A percentile compares a stretch with the other conserved stretches of the same genome.
Evolutionary conservation across 2,329 filamentous ascomycete species (phyloP).

Genomic region (Aaosphaeria pasadenensis): DNA sequence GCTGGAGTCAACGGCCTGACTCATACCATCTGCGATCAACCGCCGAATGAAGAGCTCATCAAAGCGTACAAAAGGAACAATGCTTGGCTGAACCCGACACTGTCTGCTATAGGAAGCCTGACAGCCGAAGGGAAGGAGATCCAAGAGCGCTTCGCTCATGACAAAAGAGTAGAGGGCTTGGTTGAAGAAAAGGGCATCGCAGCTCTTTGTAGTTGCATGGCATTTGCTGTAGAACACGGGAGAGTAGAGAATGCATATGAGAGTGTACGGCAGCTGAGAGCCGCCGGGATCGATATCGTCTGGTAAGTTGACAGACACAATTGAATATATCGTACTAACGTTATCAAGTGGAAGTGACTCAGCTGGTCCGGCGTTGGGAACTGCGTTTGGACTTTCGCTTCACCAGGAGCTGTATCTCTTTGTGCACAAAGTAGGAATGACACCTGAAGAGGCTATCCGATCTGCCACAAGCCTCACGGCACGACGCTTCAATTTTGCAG

Average conservation of each 20-base stretch:
- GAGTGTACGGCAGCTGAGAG: slow-evolving; percentile 37
- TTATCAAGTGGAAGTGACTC: slow-evolving; percentile 40
- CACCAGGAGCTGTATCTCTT: slow-evolving; percentile 44
- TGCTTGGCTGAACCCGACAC: slow-evolving; percentile 44
- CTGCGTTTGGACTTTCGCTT: slow-evolving; percentile 41
- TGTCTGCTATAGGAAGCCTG: slow-evolving; percentile 38
- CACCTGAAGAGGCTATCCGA: slow-evolving; percentile 40
- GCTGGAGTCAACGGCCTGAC: slow-evolving; percentile 45
- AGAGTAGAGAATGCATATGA: slow-evolving; percentile 43
- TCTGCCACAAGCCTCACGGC: slow-evolving; percentile 42
- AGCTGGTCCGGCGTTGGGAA: slow-evolving; percentile 43
- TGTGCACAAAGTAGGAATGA: slow-evolving; percentile 42
- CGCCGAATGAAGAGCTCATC: slow-evolving; percentile 37
- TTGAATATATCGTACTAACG: slow-evolving; percentile 3
- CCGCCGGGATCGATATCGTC: slow-evolving; percentile 41
- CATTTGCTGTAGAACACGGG: slow-evolving; percentile 25
- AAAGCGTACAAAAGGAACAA: slow-evolving; percentile 42
- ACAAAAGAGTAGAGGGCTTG: slow-evolving; percentile 32
- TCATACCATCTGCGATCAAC: slow-evolving; percentile 42
- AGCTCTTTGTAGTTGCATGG: slow-evolving; percentile 43
- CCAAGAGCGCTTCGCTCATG: slow-evolving; percentile 41
- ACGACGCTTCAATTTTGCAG: slow-evolving; percentile 38
- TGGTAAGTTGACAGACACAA: slow-evolving; percentile 22
- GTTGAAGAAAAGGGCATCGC: slow-evolving; percentile 32
- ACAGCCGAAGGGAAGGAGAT: slow-evolving; percentile 39